These are phyloP conservation scores for Trichoderma cornu-damae DNA, from an alignment of 2,329 filamentous ascomycete genomes.

Conservation along the genomic window DNA sequence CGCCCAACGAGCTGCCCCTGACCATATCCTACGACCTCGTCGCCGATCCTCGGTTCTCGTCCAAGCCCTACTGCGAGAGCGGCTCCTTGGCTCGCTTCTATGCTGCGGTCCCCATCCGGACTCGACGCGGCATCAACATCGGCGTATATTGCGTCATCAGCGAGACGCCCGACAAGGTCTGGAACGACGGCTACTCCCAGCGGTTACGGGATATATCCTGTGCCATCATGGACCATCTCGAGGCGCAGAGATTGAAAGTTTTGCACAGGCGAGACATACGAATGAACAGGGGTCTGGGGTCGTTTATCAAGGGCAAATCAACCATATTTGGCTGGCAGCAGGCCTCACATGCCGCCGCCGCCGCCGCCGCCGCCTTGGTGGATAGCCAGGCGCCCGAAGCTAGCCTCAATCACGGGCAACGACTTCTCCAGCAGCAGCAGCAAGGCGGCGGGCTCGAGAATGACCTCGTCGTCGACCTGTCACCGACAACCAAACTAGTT, in stretches of 20 bases:
- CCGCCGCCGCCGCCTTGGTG: slow-evolving; percentile 9
- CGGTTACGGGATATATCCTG: slow-evolving; percentile 28
- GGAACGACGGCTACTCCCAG: slow-evolving; percentile 27
- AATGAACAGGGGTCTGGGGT: slow-evolving; percentile 35
- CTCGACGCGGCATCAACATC: slow-evolving; percentile 38
- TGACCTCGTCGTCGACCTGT: background rate
- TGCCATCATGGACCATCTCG: slow-evolving; percentile 36
- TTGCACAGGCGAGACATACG: slow-evolving; percentile 31
- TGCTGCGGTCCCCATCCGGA: slow-evolving; percentile 39
- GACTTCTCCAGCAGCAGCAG: slow-evolving; percentile 6
- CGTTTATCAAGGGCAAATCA: slow-evolving; percentile 34
- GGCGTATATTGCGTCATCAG: slow-evolving; percentile 36
- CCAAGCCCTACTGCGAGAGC: slow-evolving; percentile 24
- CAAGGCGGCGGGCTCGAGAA: background rate
- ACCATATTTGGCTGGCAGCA: slow-evolving; percentile 28
- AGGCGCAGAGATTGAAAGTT: slow-evolving; percentile 27
- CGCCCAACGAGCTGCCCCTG: slow-evolving; percentile 28
- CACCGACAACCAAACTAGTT: background rate
- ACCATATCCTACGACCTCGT: slow-evolving; percentile 34
- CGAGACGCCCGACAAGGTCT: slow-evolving; percentile 15
- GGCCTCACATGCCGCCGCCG: slow-evolving; percentile 2
- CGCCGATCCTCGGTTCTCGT: slow-evolving; percentile 28
- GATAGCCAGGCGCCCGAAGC: slow-evolving; percentile 19
- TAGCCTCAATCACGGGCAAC: slow-evolving; percentile 21
- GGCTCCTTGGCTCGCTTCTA: slow-evolving; percentile 33